phyloP scores from a whole-genome alignment of 208 protist genomes.

The Trypanosoma brucei region DNA sequence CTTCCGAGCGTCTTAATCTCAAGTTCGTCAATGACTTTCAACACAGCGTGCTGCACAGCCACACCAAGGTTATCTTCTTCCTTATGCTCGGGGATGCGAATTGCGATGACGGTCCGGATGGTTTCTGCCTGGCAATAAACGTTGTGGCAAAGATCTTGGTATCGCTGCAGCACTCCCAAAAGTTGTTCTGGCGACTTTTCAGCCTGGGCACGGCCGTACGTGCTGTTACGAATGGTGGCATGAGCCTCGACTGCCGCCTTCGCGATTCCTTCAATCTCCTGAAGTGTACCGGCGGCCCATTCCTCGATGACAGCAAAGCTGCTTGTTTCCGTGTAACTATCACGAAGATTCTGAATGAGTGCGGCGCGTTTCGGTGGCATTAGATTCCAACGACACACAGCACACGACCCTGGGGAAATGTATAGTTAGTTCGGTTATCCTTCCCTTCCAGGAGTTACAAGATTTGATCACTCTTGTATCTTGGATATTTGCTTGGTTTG shows the following conservation, averaged over 20 bases:
- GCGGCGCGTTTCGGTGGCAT: conserved; percentile 58
- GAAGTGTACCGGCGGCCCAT: conserved; percentile 39
- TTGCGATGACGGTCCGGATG: conserved; percentile 60
- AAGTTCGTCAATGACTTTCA: conserved; percentile 59
- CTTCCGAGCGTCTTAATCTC: conserved; percentile 31
- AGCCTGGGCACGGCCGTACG: conserved; percentile 19
- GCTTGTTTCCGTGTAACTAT: conserved; percentile 49
- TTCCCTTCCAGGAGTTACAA: no score
- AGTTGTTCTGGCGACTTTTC: conserved; percentile 24
- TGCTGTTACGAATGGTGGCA: conserved; percentile 15
- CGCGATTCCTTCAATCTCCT: conserved; percentile 22
- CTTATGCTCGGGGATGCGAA: conserved; percentile 79
- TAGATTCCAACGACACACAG: no score
- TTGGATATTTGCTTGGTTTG: no score
- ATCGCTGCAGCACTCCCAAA: conserved; percentile 36
- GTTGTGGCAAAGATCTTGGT: conserved; percentile 34
- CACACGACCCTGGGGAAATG: no score
- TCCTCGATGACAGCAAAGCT: conserved; percentile 40
- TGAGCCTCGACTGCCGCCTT: conserved; percentile 14
- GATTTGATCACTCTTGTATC: no score
- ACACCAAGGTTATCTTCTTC: conserved; percentile 87
- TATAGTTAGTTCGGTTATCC: no score
- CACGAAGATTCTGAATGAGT: conserved; percentile 53
- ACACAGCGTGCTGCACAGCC: conserved; percentile 63
- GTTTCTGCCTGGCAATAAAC: conserved; percentile 46